A percentile compares a stretch with the other conserved stretches of the same genome.
Evolutionary conservation across 2,329 filamentous ascomycete genomes (phyloP).

Genomic region (Calonectria naviculata): DNA sequence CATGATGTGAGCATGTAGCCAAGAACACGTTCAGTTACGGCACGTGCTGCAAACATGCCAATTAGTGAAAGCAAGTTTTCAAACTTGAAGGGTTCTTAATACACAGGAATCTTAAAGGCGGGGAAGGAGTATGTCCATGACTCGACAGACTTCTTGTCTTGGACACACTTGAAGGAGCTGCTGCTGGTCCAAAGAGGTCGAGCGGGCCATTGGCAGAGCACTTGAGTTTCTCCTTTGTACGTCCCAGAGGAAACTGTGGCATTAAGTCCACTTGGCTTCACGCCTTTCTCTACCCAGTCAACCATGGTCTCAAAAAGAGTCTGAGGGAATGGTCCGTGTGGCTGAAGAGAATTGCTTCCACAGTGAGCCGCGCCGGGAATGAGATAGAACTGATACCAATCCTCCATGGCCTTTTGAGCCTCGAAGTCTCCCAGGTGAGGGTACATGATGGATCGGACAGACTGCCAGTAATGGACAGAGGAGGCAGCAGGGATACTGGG

Average conservation of each 20-base stretch:
- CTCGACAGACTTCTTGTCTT: slow-evolving; percentile 25
- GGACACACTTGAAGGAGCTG: slow-evolving; percentile 21
- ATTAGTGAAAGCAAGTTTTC: too few relatives aligned
- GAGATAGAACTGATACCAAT: slow-evolving; percentile 68
- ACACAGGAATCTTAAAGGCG: slow-evolving; percentile 26
- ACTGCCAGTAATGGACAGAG: slow-evolving; percentile 66
- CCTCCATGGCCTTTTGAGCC: slow-evolving; percentile 53
- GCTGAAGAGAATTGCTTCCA: slow-evolving; percentile 55
- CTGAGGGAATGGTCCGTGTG: slow-evolving; percentile 58
- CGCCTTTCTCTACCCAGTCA: slow-evolving; percentile 72
- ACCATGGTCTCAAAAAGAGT: slow-evolving; percentile 78
- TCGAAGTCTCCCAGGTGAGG: slow-evolving; percentile 43
- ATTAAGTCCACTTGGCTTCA: slow-evolving; percentile 49
- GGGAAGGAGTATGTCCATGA: slow-evolving; percentile 29
- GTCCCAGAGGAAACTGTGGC: slow-evolving; percentile 41
- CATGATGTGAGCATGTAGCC: too few relatives aligned
- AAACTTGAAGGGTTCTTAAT: too few relatives aligned
- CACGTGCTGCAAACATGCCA: too few relatives aligned
- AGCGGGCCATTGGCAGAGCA: slow-evolving; percentile 52
- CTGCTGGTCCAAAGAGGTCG: slow-evolving; percentile 21
- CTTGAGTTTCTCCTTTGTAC: slow-evolving; percentile 45
- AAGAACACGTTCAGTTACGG: too few relatives aligned
- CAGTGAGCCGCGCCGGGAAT: slow-evolving; percentile 67
- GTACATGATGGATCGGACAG: slow-evolving; percentile 60
- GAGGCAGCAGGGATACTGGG: slow-evolving; percentile 62